A percentile compares a stretch with the other conserved stretches of the same genome.
Evolutionary conservation across 106 monocot species (phyloP).

Genomic region (Cymbidium sinense): DNA sequence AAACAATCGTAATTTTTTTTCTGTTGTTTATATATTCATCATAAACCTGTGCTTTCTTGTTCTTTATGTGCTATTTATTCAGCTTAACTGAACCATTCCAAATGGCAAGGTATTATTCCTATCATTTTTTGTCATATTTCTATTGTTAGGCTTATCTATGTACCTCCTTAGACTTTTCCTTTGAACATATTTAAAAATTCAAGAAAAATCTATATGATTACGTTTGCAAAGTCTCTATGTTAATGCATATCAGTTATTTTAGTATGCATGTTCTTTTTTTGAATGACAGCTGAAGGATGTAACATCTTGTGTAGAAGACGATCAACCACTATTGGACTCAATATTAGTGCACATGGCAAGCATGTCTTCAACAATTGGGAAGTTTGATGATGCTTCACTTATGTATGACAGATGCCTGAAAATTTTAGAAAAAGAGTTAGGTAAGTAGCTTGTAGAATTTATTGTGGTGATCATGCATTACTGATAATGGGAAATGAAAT

Average conservation of each 20-base stretch:
- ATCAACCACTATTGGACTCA: conserved; percentile 41
- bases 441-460: conserved; percentile 30
- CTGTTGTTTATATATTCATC: not conserved
- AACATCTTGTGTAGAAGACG: conserved; percentile 34
- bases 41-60: not conserved
- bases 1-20: not conserved
- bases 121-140: not conserved
- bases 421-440: conserved; percentile 59
- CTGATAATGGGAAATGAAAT: not conserved
- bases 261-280: not conserved
- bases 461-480: not conserved
- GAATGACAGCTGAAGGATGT: conserved; percentile 52
- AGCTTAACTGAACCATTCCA: not conserved
- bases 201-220: not conserved
- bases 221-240: not conserved
- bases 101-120: not conserved
- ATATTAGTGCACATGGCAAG: conserved; percentile 83
- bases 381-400: conserved; percentile 55
- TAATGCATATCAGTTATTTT: not conserved
- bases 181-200: not conserved
- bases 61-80: conserved; percentile 5
- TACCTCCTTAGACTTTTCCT: not conserved
- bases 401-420: conserved; percentile 53
- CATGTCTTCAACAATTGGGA: conserved; percentile 49
- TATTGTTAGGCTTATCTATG: not conserved